Evolutionary conservation across 1,284 basidiomycete species (phyloP).

Genomic region (Tilletiopsis washingtonensis): DNA sequence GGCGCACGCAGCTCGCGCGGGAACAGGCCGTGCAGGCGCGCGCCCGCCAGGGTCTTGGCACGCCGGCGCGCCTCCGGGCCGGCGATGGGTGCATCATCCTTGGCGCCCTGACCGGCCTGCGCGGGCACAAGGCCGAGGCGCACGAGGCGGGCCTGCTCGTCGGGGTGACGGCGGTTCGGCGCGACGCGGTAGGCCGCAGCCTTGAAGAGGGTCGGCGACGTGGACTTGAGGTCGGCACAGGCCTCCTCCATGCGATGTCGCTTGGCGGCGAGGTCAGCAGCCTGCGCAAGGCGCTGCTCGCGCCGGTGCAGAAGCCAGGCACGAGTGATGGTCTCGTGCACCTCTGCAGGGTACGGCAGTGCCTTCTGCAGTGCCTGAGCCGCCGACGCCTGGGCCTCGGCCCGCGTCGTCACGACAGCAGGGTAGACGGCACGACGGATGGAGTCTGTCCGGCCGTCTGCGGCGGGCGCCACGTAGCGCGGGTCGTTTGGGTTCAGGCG

Average conservation of each 20-base stretch:
- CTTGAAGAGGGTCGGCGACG: constrained; percentile 20
- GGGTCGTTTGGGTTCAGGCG: constrained; percentile 37
- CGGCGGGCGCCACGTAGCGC: constrained; percentile 30
- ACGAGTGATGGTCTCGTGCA: constrained; percentile 85
- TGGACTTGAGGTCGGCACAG: constrained; percentile 16
- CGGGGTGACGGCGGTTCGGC: constrained; percentile 33
- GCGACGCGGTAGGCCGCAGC: constrained; percentile 33
- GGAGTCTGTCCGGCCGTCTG: constrained; percentile 30
- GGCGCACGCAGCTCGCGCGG: constrained; percentile 43
- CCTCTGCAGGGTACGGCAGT: constrained; percentile 54
- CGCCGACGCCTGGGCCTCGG: constrained; percentile 7
- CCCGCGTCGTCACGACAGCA: too few relatives aligned
- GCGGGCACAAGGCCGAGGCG: constrained; percentile 26
- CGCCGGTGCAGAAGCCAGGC: constrained; percentile 79
- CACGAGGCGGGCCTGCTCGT: constrained; percentile 30
- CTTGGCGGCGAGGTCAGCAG: constrained; percentile 22
- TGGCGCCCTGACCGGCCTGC: constrained; percentile 5
- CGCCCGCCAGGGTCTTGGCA: constrained; percentile 20
- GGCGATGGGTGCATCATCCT: constrained; percentile 17
- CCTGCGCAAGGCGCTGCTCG: constrained; percentile 56
- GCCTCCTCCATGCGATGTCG: constrained; percentile 34
- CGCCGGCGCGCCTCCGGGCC: constrained; percentile 26
- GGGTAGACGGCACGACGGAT: constrained; percentile 41
- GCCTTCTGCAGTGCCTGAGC: not conserved
- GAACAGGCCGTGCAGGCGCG: constrained; percentile 38